phyloP scores from a whole-genome alignment of 306 rosid species.

The Cucurbita argyrosperma region DNA sequence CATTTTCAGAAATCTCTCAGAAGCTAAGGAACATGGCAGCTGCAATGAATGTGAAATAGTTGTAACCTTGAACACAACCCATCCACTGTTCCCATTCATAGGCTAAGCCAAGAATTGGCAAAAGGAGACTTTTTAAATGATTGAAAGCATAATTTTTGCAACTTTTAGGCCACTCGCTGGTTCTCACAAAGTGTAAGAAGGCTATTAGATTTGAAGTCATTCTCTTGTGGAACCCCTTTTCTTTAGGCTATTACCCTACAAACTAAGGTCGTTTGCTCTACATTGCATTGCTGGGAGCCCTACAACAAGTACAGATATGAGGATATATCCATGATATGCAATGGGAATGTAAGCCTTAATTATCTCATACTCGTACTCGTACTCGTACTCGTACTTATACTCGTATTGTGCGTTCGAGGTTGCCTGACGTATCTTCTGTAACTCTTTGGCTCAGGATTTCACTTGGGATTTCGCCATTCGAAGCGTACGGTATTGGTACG shows the following conservation, averaged over 20 bases:
- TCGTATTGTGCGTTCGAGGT: neutral
- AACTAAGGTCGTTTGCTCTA: conserved; percentile 14
- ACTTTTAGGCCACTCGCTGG: conserved; percentile 17
- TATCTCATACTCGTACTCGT: neutral
- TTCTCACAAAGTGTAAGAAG: conserved; percentile 27
- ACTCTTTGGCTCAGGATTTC: neutral
- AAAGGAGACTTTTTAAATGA: conserved; percentile 13
- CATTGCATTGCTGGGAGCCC: conserved; percentile 27
- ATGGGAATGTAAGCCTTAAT: neutral
- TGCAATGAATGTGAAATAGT: conserved; percentile 74
- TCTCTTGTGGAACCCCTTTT: conserved; percentile 24
- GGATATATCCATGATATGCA: neutral
- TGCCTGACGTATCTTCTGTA: too few relatives aligned
- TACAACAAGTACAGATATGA: conserved; percentile 15
- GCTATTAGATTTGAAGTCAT: conserved; percentile 27
- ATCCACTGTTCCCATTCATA: conserved; percentile 12
- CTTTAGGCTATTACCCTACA: conserved; percentile 1
- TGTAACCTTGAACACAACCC: conserved; percentile 12
- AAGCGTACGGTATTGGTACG: neutral
- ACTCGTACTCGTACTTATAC: neutral
- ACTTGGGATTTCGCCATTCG: neutral
- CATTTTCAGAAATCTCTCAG: conserved; percentile 90
- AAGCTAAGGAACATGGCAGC: conserved; percentile 97
- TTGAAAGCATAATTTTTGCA: conserved; percentile 26
- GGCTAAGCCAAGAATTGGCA: conserved; percentile 24